These are phyloP conservation scores for Zalerion maritima DNA, from an alignment of 495 filamentous ascomycete genomes.

Conservation along the genomic window DNA sequence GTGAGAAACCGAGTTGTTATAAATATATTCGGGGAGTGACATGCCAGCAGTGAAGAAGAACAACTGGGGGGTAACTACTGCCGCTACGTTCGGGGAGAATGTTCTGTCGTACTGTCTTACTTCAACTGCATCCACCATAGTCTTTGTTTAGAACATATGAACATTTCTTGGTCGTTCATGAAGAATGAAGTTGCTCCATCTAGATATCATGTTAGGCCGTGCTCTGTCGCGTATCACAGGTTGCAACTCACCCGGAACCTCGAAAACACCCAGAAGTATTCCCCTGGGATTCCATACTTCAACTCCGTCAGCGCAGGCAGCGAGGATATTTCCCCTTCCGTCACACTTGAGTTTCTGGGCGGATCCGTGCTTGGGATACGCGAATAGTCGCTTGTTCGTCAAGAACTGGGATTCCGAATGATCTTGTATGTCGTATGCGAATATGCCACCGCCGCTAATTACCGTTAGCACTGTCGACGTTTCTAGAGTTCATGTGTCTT, in stretches of 20 bases:
- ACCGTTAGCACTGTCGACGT: no score
- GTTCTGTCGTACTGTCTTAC: no score
- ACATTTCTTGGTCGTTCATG: slow-evolving; percentile 13
- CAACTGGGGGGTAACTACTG: no score
- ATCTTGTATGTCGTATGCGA: slow-evolving; percentile 18
- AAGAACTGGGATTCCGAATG: slow-evolving; percentile 21
- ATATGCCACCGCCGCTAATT: no score
- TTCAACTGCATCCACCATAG: slow-evolving; percentile 15
- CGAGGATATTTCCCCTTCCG: slow-evolving; percentile 27
- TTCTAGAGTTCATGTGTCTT: slow-evolving; percentile 9
- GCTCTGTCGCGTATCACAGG: background rate
- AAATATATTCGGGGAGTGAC: no score
- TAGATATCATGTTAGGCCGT: slow-evolving; percentile 1
- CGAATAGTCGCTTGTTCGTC: slow-evolving; percentile 34
- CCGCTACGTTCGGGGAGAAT: no score
- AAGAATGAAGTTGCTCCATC: slow-evolving; percentile 17
- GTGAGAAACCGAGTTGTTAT: no score
- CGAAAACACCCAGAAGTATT: slow-evolving; percentile 23
- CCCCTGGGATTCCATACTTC: slow-evolving; percentile 32
- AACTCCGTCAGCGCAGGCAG: slow-evolving; percentile 33
- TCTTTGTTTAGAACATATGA: slow-evolving; percentile 15
- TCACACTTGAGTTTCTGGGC: slow-evolving; percentile 33
- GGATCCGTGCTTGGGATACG: slow-evolving; percentile 27
- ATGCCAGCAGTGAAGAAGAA: no score
- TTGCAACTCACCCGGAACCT: slow-evolving; percentile 16